Percentiles rank a stretch among this genome's conserved stretches.
These are phyloP conservation scores for Phytophthora pisi DNA, from an alignment of 352 stramenopile species.

Conservation along the genomic window DNA sequence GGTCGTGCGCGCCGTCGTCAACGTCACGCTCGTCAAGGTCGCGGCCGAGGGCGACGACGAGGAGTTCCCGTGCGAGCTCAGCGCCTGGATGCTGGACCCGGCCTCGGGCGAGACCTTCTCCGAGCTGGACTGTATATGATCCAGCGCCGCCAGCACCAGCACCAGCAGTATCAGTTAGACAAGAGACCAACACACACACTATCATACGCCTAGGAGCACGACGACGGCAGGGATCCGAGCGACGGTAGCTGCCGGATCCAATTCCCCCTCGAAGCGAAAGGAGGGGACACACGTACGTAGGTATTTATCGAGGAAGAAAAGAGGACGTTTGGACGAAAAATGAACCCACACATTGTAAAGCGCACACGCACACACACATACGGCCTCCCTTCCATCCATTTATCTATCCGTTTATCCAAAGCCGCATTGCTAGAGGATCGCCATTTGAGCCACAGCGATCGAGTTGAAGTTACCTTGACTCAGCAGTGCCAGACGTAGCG, in stretches of 20 bases:
- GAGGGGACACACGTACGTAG: constrained; percentile 39
- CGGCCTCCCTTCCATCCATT: no score
- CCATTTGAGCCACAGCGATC: background rate
- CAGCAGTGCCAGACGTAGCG: constrained; percentile 13
- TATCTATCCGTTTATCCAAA: no score
- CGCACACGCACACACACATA: background rate
- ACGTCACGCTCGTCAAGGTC: constrained; percentile 65
- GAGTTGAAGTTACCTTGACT: constrained; percentile 29
- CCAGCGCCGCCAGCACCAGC: background rate
- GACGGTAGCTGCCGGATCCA: constrained; percentile 7
- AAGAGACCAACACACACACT: constrained; percentile 5
- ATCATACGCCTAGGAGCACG: constrained; percentile 28
- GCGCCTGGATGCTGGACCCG: constrained; percentile 51
- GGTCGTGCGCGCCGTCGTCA: constrained; percentile 59
- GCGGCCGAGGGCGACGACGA: constrained; percentile 47
- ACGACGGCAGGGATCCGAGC: constrained; percentile 9
- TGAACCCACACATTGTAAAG: constrained; percentile 27
- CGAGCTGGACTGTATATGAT: constrained; percentile 50
- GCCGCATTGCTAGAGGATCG: background rate
- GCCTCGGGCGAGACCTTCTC: constrained; percentile 45
- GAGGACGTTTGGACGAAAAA: constrained; percentile 18
- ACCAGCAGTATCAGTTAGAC: constrained; percentile 24
- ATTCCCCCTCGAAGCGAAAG: constrained; percentile 22
- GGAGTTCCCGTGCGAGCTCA: constrained; percentile 73
- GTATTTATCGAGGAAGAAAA: constrained; percentile 47